These are phyloP conservation scores for Diospyros lotus DNA, from an alignment of 148 eudicot species.

Conservation along the genomic window DNA sequence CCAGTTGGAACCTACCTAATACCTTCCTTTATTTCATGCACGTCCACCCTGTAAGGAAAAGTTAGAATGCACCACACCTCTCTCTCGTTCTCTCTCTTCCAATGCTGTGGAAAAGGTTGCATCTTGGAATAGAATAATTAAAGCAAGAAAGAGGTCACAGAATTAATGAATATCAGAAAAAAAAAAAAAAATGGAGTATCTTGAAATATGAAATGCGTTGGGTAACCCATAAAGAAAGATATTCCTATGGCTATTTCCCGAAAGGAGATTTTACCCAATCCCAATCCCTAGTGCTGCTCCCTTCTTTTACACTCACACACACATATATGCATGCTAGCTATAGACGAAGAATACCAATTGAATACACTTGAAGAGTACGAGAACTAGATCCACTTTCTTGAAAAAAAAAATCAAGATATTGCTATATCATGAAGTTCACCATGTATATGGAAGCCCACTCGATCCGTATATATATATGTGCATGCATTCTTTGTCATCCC, in stretches of 20 bases:
- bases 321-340: not conserved
- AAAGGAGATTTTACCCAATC: slow-evolving; percentile 15
- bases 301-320: not conserved
- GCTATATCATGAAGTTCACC: not conserved
- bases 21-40: slow-evolving; percentile 11
- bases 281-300: too few species aligned
- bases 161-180: not conserved
- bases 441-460: not conserved
- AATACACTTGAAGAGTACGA: not conserved
- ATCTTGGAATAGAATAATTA: slow-evolving; percentile 10
- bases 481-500: too few species aligned
- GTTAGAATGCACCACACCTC: not conserved
- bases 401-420: not conserved
- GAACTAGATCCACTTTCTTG: not conserved
- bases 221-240: not conserved
- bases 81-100: slow-evolving; percentile 5
- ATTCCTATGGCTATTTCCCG: slow-evolving; percentile 8
- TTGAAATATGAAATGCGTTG: slow-evolving; percentile 1
- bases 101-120: slow-evolving; percentile 7
- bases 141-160: slow-evolving; percentile 22
- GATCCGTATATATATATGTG: not conserved
- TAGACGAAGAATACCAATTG: not conserved
- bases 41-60: not conserved
- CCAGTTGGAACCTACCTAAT: not conserved
- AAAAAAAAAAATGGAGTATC: not conserved